Conservation (phyloP, 352 stramenopile species). For the Aphanomyces euteiches region DNA sequence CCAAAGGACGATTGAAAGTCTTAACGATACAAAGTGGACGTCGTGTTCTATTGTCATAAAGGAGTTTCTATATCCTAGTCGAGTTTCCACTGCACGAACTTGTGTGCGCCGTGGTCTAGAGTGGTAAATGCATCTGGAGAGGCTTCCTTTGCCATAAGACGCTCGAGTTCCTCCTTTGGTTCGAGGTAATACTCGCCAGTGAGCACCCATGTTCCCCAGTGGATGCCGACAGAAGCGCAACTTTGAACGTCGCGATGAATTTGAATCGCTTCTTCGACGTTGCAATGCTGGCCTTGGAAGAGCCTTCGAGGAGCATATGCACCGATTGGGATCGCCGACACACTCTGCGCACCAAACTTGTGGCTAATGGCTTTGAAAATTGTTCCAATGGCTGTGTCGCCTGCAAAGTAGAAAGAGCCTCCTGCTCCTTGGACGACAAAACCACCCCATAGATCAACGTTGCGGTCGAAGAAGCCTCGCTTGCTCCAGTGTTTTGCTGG, state of each 20-base stretch:
- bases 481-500: slow-evolving; percentile 43
- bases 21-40: too few species aligned
- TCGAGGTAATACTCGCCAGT: slow-evolving; percentile 28
- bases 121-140: background rate
- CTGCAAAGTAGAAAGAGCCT: slow-evolving; percentile 44
- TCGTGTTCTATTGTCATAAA: too few species aligned
- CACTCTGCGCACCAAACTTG: slow-evolving; percentile 52
- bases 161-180: slow-evolving; percentile 12
- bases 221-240: slow-evolving; percentile 45
- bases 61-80: too few species aligned
- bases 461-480: slow-evolving; percentile 34
- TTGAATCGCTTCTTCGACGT: slow-evolving; percentile 53
- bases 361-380: slow-evolving; percentile 51
- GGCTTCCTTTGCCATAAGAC: background rate
- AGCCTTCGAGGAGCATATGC: slow-evolving; percentile 59
- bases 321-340: slow-evolving; percentile 65
- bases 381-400: slow-evolving; percentile 51
- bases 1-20: too few species aligned
- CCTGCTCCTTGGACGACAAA: slow-evolving; percentile 32
- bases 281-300: slow-evolving; percentile 47
- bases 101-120: background rate
- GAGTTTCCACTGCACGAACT: slow-evolving; percentile 2
- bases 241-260: slow-evolving; percentile 48
- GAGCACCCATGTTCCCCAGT: slow-evolving; percentile 53
- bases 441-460: slow-evolving; percentile 45